Conservation (phyloP, 306 rosid genomes). For the Luffa acutangula region DNA sequence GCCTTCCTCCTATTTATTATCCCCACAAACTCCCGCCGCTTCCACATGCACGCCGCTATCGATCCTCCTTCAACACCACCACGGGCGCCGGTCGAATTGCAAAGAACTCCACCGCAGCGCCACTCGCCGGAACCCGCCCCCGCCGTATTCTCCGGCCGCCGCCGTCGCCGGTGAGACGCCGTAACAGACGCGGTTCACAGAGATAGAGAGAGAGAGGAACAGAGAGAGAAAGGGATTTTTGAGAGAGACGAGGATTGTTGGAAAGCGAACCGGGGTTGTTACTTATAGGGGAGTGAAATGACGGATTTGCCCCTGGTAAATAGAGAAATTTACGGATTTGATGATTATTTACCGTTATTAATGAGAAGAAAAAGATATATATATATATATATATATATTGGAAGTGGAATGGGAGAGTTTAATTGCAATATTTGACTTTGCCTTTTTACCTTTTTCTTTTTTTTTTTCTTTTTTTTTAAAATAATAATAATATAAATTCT, state of each 20-base stretch:
- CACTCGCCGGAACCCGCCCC: not conserved
- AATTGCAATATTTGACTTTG: not conserved
- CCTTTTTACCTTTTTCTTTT: not conserved
- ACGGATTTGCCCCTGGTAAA: constrained; percentile 20
- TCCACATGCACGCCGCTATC: constrained; percentile 47
- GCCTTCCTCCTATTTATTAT: constrained; percentile 24
- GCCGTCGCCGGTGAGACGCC: constrained; percentile 25
- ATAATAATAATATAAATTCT: not conserved
- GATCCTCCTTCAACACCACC: constrained; percentile 2
- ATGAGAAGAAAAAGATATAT: not conserved
- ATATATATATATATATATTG: not conserved
- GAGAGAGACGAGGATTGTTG: constrained; percentile 18
- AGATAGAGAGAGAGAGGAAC: not conserved
- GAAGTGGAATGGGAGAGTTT: not conserved
- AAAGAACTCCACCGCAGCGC: not conserved
- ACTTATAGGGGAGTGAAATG: constrained; percentile 27
- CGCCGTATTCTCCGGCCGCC: constrained; percentile 31
- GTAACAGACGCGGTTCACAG: constrained; percentile 2
- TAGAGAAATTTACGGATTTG: not conserved
- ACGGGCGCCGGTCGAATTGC: not conserved
- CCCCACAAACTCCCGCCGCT: constrained; percentile 41
- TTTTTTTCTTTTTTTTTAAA: no score
- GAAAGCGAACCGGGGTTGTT: constrained; percentile 33
- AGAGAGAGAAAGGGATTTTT: not conserved
- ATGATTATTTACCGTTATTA: constrained; percentile 10